Base-by-base conservation (phyloP, 371 early-diverging fungal species). In the Cokeromyces recurvatus region DNA sequence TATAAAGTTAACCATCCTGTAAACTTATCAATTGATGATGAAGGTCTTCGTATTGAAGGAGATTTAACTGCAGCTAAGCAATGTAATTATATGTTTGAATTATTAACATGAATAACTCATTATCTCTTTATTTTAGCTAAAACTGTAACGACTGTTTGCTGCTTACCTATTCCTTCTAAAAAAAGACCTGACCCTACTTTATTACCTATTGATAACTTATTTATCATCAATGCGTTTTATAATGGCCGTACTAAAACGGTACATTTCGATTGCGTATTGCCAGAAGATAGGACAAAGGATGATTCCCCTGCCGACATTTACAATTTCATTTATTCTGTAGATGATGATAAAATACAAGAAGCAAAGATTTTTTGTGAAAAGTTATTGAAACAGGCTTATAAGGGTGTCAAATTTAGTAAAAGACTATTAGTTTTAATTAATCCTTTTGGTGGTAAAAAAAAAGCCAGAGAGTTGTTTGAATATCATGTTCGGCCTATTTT, bases 361-460 rank as follows among this genome's bases (percentile, higher is more conserved):
- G 66, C 68, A 2, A 31, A 43, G 22, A 25, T 38, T 4, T 74
- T 70, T 32, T 63, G 66, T 47, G 16, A 52, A 15, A 24, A 40
- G 9, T 34, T 74, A 6, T 49, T 68, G 47, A 45, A 38, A 0
- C 31, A 55, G 10, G 68, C 57, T n/a, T 74, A 74, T 39, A 45
- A 45, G 46, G 77, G 59, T 24, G 2, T 69, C 10, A 58, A 59
- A 39, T 48, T 41, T 16, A 52, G 53, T 6, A 74, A 74, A 29
- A 68, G 68, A 34, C 55, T 77, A 34, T 75, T 78, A 48, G 73
- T 84, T 4, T 56, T 91, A 7, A 66, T 88, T 16, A 91, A 91
- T 52, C 91, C 91, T 0, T 81, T 81, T 58, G 78, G 86, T 40
- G 91, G 91, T 7, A 81, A 81, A 38, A 82, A 82, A 24, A 72